A percentile compares a stretch with the other conserved stretches of the same genome.
Conservation (phyloP, 768 basidiomycete genomes). For the Psilocybe cyanescens region DNA sequence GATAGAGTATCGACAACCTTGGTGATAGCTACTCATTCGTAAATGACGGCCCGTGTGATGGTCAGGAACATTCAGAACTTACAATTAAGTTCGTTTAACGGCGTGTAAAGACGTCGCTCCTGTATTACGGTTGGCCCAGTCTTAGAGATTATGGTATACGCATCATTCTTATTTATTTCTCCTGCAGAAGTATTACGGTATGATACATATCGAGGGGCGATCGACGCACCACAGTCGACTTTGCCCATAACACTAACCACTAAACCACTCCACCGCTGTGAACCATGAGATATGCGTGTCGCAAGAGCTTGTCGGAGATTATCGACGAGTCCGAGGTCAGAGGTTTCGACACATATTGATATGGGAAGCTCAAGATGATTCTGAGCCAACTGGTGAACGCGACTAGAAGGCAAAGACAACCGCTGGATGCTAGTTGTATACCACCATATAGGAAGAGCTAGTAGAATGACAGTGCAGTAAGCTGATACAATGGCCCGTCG, state of each 20-base stretch:
- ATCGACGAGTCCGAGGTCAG: constrained; percentile 12
- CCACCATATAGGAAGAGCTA: constrained; percentile 94
- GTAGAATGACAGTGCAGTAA: constrained; percentile 79
- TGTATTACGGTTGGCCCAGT: constrained; percentile 19
- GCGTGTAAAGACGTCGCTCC: constrained; percentile 33
- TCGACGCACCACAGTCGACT: constrained; percentile 38
- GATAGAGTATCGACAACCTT: constrained; percentile 34
- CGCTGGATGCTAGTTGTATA: constrained; percentile 88
- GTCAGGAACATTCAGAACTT: constrained; percentile 7
- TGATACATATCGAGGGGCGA: neutral
- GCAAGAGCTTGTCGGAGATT: constrained; percentile 12
- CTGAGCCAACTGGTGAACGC: constrained; percentile 56
- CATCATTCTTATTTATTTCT: constrained; percentile 2
- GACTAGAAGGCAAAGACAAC: constrained; percentile 65
- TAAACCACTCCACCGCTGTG: constrained; percentile 47
- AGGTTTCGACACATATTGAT: constrained; percentile 39
- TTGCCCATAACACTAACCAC: constrained; percentile 35
- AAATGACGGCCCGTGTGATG: neutral
- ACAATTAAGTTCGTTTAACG: constrained; percentile 26
- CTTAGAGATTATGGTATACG: constrained; percentile 13
- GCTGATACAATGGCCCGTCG: constrained; percentile 68
- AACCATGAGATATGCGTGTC: constrained; percentile 8
- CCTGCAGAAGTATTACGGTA: neutral
- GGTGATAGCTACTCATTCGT: constrained; percentile 16
- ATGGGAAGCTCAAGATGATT: constrained; percentile 52